Evolutionary conservation across 164 flowering plant species (phyloP), one percentile per base, ranked within the genome.

Genomic region (Cinnamomum micranthum): DNA sequence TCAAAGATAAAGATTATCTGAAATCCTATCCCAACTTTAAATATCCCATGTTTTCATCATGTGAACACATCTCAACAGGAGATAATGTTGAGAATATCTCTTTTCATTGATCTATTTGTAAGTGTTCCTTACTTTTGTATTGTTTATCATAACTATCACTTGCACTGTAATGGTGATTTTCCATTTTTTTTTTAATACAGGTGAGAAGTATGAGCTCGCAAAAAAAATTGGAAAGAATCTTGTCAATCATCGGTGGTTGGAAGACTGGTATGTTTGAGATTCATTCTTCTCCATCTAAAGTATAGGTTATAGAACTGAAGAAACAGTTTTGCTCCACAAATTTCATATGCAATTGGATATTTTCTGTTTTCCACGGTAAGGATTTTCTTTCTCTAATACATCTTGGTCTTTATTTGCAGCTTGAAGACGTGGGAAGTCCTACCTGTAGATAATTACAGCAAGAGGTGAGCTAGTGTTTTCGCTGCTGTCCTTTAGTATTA

Each of bases 191-290:
- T 67, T 69, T 76, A 50, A 50, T 75, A 20, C 81, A 96, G 99
- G 98, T 55, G 97, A 96, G 79, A 96, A 96, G 75, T 96, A 92
- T 82, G 92, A 91, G 69, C 90, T 96, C 76, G 98, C 96, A 63
- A 91, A 88, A 85, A 94, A 83, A 80, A 62, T 88, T 73, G 81
- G 52, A 71, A 91, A 90, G 80, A 92, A 89, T 81, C 90, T 94
- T 69, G 91, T 96, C 55, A 96, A 94, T 80, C 97, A 96, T 82
- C 86, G 73, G 55, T 96, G 99, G 99, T 78, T 96, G 82, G 97
- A 96, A 79, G 97, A 92, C 75, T 89, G 99, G 99, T 96, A 86
- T 24, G 76, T 27, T 55, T 20, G 35, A 12, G 52, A 69, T 71
- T 68, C 51, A 7, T 68, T 72, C 27, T 51, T 76, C 20, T 14